Conservation (phyloP, 331 rosid species). For the Acacia concinna region DNA sequence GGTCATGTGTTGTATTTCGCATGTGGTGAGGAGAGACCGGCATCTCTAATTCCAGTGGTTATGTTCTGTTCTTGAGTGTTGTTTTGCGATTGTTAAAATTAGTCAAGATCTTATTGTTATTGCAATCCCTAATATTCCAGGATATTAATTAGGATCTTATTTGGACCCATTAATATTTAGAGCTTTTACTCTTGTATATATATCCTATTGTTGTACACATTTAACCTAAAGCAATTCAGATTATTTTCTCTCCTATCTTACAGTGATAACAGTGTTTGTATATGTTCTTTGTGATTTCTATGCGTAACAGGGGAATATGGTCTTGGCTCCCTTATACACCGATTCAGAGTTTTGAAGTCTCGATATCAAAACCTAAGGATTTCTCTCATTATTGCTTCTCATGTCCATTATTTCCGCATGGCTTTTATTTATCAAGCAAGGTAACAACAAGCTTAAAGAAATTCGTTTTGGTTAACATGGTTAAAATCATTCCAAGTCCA, state of each 20-base stretch:
- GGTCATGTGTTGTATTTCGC: background rate
- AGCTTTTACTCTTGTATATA: too few species aligned
- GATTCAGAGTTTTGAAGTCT: background rate
- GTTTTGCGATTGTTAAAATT: too few species aligned
- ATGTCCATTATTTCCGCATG: background rate
- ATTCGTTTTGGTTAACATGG: background rate
- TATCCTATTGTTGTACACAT: too few species aligned
- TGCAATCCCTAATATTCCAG: too few species aligned
- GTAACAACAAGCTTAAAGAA: background rate
- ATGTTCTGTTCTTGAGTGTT: background rate
- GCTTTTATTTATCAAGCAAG: background rate
- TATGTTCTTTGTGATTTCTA: too few species aligned
- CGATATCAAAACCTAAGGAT: background rate
- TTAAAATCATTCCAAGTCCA: background rate
- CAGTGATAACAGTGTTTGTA: background rate
- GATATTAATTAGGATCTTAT: too few species aligned
- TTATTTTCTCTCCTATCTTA: too few species aligned
- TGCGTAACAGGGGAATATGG: too few species aligned
- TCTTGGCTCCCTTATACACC: background rate
- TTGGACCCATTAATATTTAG: too few species aligned
- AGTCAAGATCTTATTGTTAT: too few species aligned
- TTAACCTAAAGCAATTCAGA: too few species aligned
- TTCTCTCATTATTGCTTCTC: background rate
- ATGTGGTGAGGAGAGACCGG: background rate
- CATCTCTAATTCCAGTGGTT: background rate